Percentiles rank a stretch among this genome's conserved stretches.
Evolutionary conservation across 2,329 filamentous ascomycete genomes (phyloP).

Genomic region (Alternaria sp.): DNA sequence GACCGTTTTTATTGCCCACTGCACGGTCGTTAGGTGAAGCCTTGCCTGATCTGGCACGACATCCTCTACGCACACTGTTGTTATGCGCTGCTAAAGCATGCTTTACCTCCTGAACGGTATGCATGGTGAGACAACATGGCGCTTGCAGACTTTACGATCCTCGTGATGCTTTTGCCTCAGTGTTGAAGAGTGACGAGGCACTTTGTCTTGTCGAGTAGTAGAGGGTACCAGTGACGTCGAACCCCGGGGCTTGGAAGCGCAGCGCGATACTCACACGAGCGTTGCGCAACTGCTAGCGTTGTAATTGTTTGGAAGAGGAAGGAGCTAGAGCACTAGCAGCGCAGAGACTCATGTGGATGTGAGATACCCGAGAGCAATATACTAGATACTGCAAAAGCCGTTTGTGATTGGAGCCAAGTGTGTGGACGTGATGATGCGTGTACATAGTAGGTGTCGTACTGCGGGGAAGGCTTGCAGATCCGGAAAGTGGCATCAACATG

Average conservation of each 20-base stretch:
- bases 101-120: constrained; percentile 7
- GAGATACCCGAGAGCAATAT: background rate
- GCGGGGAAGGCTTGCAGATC: constrained; percentile 19
- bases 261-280: background rate
- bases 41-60: constrained; percentile 5
- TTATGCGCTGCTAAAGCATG: background rate
- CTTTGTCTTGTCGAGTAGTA: background rate
- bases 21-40: background rate
- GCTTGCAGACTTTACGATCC: constrained; percentile 24
- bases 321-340: constrained; percentile 1
- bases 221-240: constrained; percentile 10
- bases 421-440: constrained; percentile 4
- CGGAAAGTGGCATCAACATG: constrained; percentile 16
- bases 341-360: background rate
- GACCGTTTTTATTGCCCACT: background rate
- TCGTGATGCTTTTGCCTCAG: constrained; percentile 22
- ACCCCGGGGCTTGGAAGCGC: background rate
- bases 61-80: background rate
- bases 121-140: constrained; percentile 1
- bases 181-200: constrained; percentile 29
- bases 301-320: background rate
- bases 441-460: constrained; percentile 8
- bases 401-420: background rate
- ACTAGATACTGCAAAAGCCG: constrained; percentile 8
- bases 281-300: background rate